Evolutionary conservation across 768 basidiomycete species (phyloP).

Genomic region (Suillus sp.): DNA sequence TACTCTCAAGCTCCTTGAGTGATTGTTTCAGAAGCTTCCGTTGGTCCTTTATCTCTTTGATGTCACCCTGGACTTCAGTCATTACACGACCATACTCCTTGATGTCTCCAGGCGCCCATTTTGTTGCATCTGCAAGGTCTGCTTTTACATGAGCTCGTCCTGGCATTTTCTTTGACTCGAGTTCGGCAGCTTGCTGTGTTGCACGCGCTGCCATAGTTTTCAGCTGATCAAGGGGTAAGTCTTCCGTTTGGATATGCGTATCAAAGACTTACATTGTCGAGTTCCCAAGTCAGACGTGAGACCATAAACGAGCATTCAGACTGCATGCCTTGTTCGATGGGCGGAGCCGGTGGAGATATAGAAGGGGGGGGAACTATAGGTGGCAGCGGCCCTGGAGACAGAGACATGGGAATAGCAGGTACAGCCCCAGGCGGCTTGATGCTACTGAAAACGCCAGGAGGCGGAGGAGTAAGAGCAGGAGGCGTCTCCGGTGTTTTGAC

Average conservation of each 20-base stretch:
- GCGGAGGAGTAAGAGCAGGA: slow-evolving; percentile 18
- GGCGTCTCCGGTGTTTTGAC: slow-evolving; percentile 6
- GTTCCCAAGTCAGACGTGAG: slow-evolving; percentile 47
- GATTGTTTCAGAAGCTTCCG: slow-evolving; percentile 42
- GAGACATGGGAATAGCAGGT: slow-evolving; percentile 9
- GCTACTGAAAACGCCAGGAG: slow-evolving; percentile 16
- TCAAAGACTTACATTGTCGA: slow-evolving; percentile 54
- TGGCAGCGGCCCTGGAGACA: slow-evolving; percentile 4
- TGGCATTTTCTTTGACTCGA: slow-evolving; percentile 35
- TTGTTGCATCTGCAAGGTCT: slow-evolving; percentile 49
- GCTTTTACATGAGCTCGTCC: slow-evolving; percentile 41
- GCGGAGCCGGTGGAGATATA: slow-evolving; percentile 22
- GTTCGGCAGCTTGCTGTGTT: slow-evolving; percentile 36
- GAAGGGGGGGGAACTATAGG: slow-evolving; percentile 11
- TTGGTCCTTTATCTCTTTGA: slow-evolving; percentile 48
- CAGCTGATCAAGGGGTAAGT: slow-evolving; percentile 40
- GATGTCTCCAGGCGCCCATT: slow-evolving; percentile 59
- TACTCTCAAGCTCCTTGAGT: slow-evolving; percentile 61
- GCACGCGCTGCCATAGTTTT: slow-evolving; percentile 41
- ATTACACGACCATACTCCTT: slow-evolving; percentile 47
- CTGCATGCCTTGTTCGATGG: slow-evolving; percentile 65
- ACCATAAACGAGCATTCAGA: slow-evolving; percentile 59
- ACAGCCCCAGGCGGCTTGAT: slow-evolving; percentile 7
- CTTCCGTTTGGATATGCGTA: not conserved
- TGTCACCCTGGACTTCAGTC: slow-evolving; percentile 47